Conservation (phyloP, 2,329 filamentous ascomycete genomes). For the Diatrype stigma region DNA sequence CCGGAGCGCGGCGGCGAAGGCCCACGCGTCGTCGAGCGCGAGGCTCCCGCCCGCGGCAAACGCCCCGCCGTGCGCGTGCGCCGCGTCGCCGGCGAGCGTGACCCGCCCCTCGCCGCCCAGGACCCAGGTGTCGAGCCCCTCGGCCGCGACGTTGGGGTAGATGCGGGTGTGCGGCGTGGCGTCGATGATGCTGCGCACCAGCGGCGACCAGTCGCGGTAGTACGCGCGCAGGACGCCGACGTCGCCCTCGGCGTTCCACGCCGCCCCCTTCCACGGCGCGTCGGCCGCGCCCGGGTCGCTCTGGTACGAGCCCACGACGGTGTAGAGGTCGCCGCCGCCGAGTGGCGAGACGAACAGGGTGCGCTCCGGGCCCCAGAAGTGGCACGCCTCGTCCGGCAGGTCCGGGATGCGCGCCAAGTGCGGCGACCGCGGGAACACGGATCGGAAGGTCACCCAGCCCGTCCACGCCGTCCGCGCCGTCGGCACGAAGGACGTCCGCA, state of each 20-base stretch:
- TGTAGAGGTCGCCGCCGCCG: slow-evolving; percentile 37
- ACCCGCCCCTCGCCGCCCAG: slow-evolving; percentile 31
- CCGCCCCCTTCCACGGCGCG: slow-evolving; percentile 23
- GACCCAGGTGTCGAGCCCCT: slow-evolving; percentile 37
- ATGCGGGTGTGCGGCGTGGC: slow-evolving; percentile 35
- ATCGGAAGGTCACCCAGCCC: slow-evolving; percentile 40
- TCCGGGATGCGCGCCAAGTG: slow-evolving; percentile 35
- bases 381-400: slow-evolving; percentile 37
- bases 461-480: slow-evolving; percentile 36
- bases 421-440: slow-evolving; percentile 38
- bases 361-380: slow-evolving; percentile 39
- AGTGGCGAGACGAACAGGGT: slow-evolving; percentile 41
- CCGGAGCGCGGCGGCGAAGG: slow-evolving; percentile 34
- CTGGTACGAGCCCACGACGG: slow-evolving; percentile 38
- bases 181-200: slow-evolving; percentile 35
- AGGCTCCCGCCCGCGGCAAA: slow-evolving; percentile 37
- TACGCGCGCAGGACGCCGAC: slow-evolving; percentile 32
- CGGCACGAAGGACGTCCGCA: slow-evolving; percentile 40
- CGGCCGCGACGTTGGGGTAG: slow-evolving; percentile 39
- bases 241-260: slow-evolving; percentile 36
- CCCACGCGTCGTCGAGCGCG: slow-evolving; percentile 38
- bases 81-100: slow-evolving; percentile 36
- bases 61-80: slow-evolving; percentile 37
- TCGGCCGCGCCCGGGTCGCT: slow-evolving; percentile 30
- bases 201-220: slow-evolving; percentile 39